Conservation (phyloP, 805 yeast species). For the Teunomyces gatunensis region DNA sequence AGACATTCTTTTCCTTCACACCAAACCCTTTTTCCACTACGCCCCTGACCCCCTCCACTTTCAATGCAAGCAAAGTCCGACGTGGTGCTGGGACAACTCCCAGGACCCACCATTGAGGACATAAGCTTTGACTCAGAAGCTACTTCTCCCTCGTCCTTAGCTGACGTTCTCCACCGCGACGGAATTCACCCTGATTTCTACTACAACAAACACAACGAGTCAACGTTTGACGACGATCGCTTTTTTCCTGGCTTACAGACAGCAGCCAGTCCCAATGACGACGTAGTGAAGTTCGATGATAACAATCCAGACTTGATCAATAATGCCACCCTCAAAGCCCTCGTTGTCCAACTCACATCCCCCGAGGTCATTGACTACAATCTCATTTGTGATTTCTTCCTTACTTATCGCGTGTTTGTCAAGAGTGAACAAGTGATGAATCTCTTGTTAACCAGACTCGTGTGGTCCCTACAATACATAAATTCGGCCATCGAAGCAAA, state of each 20-base stretch:
- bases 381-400: slow-evolving; percentile 78
- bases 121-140: slow-evolving; percentile 1
- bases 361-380: slow-evolving; percentile 76
- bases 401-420: slow-evolving; percentile 74
- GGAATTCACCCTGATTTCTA: slow-evolving; percentile 19
- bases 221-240: slow-evolving; percentile 35
- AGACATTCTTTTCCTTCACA: neutral
- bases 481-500: slow-evolving; percentile 24
- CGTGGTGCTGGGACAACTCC: slow-evolving; percentile 1
- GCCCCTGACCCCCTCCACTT: neutral
- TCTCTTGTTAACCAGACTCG: slow-evolving; percentile 59
- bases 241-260: slow-evolving; percentile 31
- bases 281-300: slow-evolving; percentile 34
- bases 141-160: neutral
- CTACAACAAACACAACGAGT: slow-evolving; percentile 37
- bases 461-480: slow-evolving; percentile 63
- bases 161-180: neutral
- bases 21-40: neutral
- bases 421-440: slow-evolving; percentile 57
- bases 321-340: slow-evolving; percentile 41
- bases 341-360: slow-evolving; percentile 63
- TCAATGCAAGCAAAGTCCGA: slow-evolving; percentile 1
- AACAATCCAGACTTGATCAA: slow-evolving; percentile 30
- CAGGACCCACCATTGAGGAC: neutral
- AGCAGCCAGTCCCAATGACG: slow-evolving; percentile 14